Evolutionary conservation across 2,329 filamentous ascomycete genomes (phyloP).

Genomic region (Ceratocystis cubensis): DNA sequence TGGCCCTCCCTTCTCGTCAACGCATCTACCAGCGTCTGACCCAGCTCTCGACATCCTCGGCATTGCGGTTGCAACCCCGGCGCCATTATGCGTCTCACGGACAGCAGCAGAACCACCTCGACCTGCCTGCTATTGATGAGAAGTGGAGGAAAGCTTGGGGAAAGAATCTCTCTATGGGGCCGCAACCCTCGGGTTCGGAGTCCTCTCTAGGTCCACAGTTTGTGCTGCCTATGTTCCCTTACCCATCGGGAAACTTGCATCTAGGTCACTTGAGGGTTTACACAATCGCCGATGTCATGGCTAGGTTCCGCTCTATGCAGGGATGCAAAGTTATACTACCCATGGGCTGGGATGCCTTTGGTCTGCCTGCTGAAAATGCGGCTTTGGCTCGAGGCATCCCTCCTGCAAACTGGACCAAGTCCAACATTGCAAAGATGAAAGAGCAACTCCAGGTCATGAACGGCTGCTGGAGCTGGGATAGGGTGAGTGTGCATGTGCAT

Average conservation of each 20-base stretch:
- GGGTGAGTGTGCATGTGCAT: constrained; percentile 40
- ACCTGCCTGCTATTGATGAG: constrained; percentile 27
- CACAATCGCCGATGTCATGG: constrained; percentile 76
- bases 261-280: constrained; percentile 82
- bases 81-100: background rate
- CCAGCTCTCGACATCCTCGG: background rate
- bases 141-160: constrained; percentile 43
- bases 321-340: constrained; percentile 67
- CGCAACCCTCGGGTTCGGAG: constrained; percentile 17
- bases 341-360: constrained; percentile 95
- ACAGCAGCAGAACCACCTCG: constrained; percentile 7
- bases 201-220: constrained; percentile 39
- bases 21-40: constrained; percentile 8
- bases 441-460: constrained; percentile 68
- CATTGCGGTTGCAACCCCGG: background rate
- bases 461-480: constrained; percentile 69
- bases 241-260: constrained; percentile 76
- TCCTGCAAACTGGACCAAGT: constrained; percentile 64
- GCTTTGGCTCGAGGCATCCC: constrained; percentile 71
- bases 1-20: background rate
- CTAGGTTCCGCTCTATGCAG: constrained; percentile 61
- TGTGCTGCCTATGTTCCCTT: constrained; percentile 85
- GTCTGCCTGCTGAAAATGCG: constrained; percentile 80
- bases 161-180: constrained; percentile 22
- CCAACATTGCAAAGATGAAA: constrained; percentile 78